Evolutionary conservation across 2,329 filamentous ascomycete species (phyloP).

Genomic region (Colletotrichum tofieldiae): DNA sequence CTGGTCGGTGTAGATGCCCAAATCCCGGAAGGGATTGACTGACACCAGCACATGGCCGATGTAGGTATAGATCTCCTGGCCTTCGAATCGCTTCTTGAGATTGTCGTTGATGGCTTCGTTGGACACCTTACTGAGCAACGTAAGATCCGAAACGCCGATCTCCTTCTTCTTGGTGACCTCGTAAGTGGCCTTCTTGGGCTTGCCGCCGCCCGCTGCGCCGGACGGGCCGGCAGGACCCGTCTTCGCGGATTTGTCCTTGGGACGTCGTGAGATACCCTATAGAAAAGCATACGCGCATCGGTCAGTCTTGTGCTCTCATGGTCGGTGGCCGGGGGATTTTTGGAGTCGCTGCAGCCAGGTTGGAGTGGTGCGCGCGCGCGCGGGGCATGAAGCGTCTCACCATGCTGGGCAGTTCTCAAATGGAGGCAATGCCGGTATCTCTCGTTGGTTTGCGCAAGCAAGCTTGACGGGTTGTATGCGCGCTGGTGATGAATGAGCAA

Average conservation of each 20-base stretch:
- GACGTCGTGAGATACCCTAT: constrained; percentile 66
- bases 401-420: constrained; percentile 45
- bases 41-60: constrained; percentile 99
- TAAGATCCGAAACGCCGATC: constrained; percentile 97
- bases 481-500: constrained; percentile 33
- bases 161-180: constrained; percentile 99
- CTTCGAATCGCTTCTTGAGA: constrained; percentile 97
- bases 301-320: constrained; percentile 27
- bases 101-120: constrained; percentile 99
- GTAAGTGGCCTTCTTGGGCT: constrained; percentile 96
- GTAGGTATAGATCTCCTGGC: constrained; percentile 98
- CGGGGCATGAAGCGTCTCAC: constrained; percentile 45
- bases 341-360: constrained; percentile 15
- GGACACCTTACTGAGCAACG: constrained; percentile 96
- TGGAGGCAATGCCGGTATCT: constrained; percentile 39
- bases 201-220: constrained; percentile 62
- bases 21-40: constrained; percentile 96
- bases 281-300: constrained; percentile 10
- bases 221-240: constrained; percentile 59
- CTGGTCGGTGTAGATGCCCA: constrained; percentile 97
- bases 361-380: constrained; percentile 27
- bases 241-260: constrained; percentile 63
- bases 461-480: not conserved
- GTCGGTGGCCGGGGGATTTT: not conserved
- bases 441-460: constrained; percentile 34